These are phyloP conservation scores for Sorghum bicolor DNA, from an alignment of 176 grass and related monocot species.

Conservation along the genomic window DNA sequence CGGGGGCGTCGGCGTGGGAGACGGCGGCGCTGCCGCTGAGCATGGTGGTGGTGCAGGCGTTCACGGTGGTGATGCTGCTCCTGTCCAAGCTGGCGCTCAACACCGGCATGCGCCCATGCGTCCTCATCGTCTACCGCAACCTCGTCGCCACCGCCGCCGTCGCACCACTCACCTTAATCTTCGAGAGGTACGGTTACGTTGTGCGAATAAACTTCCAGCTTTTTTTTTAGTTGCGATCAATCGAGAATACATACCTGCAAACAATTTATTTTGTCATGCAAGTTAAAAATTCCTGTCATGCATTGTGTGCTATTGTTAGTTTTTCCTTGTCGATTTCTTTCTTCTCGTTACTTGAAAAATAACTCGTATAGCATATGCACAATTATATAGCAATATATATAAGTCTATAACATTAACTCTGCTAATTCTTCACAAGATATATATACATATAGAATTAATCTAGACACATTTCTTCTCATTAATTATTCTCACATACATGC, in stretches of 20 bases:
- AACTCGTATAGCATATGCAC: no score
- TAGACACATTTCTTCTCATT: no score
- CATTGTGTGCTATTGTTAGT: neutral
- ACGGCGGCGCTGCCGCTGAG: neutral
- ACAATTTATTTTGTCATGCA: neutral
- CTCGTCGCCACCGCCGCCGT: slow-evolving; percentile 8
- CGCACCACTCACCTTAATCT: slow-evolving; percentile 16
- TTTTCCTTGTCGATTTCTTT: neutral
- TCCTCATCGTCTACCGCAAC: slow-evolving; percentile 37
- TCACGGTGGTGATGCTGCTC: slow-evolving; percentile 31
- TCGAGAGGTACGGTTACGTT: slow-evolving; percentile 32
- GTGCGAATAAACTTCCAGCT: neutral
- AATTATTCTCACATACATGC: no score
- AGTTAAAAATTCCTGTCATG: neutral
- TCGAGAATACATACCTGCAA: neutral
- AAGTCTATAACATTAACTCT: neutral
- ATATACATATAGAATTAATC: neutral
- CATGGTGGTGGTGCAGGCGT: slow-evolving; percentile 34
- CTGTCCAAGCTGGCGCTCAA: slow-evolving; percentile 33
- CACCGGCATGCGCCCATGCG: slow-evolving; percentile 34
- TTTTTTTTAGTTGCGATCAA: neutral
- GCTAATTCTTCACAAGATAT: neutral
- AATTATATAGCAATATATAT: neutral
- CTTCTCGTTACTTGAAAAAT: neutral
- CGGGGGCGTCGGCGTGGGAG: neutral